Evolutionary conservation across 1,284 basidiomycete species (phyloP).

Genomic region (Cutaneotrichosporon mucoides): DNA sequence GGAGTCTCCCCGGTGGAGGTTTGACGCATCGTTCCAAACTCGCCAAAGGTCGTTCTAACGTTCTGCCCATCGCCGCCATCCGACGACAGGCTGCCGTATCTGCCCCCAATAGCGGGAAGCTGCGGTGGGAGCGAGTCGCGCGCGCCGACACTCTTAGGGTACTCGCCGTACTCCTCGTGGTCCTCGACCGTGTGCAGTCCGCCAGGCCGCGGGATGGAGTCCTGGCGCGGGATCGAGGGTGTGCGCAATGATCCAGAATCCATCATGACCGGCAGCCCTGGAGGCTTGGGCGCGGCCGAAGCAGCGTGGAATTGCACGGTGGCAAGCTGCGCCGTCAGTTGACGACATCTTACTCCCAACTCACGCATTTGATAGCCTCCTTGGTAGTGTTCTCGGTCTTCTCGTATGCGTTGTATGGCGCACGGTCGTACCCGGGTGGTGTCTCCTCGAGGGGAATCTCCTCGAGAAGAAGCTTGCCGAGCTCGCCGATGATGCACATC

Average conservation of each 20-base stretch:
- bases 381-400: conserved; percentile 60
- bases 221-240: conserved; percentile 20
- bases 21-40: conserved; percentile 28
- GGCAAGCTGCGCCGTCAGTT: conserved; percentile 27
- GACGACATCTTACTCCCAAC: background rate
- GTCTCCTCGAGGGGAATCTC: conserved; percentile 78
- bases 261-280: conserved; percentile 33
- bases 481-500: conserved; percentile 75
- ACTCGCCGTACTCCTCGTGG: conserved; percentile 38
- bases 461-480: conserved; percentile 71
- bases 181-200: conserved; percentile 23
- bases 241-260: conserved; percentile 18
- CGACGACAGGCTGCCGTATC: background rate
- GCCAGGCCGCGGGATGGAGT: conserved; percentile 1
- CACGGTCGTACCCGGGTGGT: conserved; percentile 71
- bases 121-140: conserved; percentile 1
- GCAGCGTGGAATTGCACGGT: conserved; percentile 41
- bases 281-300: conserved; percentile 33
- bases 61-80: background rate
- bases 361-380: conserved; percentile 59
- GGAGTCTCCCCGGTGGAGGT: background rate
- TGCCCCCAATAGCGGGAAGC: conserved; percentile 4
- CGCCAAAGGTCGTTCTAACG: conserved; percentile 8
- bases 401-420: conserved; percentile 61
- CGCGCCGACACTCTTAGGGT: conserved; percentile 15